These are phyloP conservation scores for Aspergillus oerlinghausenensis DNA, from an alignment of 2,329 filamentous ascomycete genomes.

Conservation along the genomic window DNA sequence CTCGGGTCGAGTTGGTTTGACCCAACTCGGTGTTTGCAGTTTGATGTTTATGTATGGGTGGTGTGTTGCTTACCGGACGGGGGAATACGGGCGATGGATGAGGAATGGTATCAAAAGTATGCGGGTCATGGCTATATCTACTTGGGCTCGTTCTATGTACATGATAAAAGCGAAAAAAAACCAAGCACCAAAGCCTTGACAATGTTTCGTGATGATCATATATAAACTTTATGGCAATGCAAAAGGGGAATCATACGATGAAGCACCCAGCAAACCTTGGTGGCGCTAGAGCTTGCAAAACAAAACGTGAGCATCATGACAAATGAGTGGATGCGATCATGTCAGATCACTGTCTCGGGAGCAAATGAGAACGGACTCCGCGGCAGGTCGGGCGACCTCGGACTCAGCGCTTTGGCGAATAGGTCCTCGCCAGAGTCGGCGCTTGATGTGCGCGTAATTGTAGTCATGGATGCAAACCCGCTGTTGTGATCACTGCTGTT, in stretches of 20 bases:
- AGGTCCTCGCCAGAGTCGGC: slow-evolving; percentile 69
- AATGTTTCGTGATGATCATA: not conserved
- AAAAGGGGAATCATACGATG: slow-evolving; percentile 22
- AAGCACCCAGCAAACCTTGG: not conserved
- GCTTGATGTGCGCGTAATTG: slow-evolving; percentile 30
- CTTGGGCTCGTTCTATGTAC: not conserved
- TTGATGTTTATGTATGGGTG: not conserved
- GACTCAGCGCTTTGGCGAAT: slow-evolving; percentile 82
- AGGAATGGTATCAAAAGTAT: not conserved
- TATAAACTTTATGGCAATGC: slow-evolving; percentile 14
- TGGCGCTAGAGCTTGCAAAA: not conserved
- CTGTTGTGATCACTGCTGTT: slow-evolving; percentile 17
- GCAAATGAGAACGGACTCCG: slow-evolving; percentile 72
- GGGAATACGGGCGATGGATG: not conserved
- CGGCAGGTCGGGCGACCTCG: slow-evolving; percentile 78
- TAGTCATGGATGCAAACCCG: slow-evolving; percentile 28
- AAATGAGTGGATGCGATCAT: slow-evolving; percentile 8
- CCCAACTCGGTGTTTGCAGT: not conserved
- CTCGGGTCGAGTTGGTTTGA: too few species aligned
- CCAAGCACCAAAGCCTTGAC: slow-evolving; percentile 3
- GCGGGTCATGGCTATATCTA: not conserved
- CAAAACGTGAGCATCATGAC: not conserved
- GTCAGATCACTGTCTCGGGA: slow-evolving; percentile 20
- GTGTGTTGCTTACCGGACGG: not conserved
- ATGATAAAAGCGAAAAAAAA: not conserved